Conservation (phyloP, 2,329 filamentous ascomycete genomes). For the Phyllosticta citribraziliensis region DNA sequence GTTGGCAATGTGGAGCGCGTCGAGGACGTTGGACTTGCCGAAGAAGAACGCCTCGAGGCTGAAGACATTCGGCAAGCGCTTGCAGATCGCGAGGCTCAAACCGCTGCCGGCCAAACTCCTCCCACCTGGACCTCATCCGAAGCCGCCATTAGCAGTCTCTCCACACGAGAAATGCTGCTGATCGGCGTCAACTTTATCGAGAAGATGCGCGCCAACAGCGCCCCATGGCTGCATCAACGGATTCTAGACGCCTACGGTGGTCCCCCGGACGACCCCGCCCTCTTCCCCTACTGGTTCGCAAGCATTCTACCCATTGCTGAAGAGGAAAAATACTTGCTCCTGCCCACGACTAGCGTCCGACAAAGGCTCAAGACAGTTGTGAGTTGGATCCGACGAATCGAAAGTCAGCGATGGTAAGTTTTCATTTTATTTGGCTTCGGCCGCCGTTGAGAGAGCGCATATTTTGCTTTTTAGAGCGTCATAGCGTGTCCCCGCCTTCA, state of each 20-base stretch:
- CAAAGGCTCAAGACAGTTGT: slow-evolving; percentile 76
- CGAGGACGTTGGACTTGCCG: slow-evolving; percentile 70
- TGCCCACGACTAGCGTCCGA: slow-evolving; percentile 65
- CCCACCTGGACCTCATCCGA: background rate
- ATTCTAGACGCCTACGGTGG: slow-evolving; percentile 68
- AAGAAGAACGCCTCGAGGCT: slow-evolving; percentile 69
- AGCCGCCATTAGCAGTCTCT: slow-evolving; percentile 44
- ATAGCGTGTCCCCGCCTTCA: slow-evolving; percentile 1
- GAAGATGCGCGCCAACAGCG: slow-evolving; percentile 58
- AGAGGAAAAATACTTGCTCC: slow-evolving; percentile 66
- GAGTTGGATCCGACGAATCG: slow-evolving; percentile 65
- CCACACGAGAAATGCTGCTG: slow-evolving; percentile 61
- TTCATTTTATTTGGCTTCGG: background rate
- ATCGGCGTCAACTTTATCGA: slow-evolving; percentile 57
- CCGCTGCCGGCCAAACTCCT: slow-evolving; percentile 10
- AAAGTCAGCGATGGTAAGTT: slow-evolving; percentile 61
- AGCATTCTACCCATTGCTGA: slow-evolving; percentile 70
- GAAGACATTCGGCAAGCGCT: slow-evolving; percentile 46
- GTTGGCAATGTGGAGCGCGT: slow-evolving; percentile 67
- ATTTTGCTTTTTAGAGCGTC: background rate
- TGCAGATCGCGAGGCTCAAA: slow-evolving; percentile 10
- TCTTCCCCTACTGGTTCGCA: slow-evolving; percentile 87
- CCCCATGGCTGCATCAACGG: slow-evolving; percentile 63
- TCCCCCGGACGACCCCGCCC: slow-evolving; percentile 62
- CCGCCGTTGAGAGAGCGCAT: background rate